Conservation (phyloP, 2,329 filamentous ascomycete genomes). For the Pseudogymnoascus sp. region DNA sequence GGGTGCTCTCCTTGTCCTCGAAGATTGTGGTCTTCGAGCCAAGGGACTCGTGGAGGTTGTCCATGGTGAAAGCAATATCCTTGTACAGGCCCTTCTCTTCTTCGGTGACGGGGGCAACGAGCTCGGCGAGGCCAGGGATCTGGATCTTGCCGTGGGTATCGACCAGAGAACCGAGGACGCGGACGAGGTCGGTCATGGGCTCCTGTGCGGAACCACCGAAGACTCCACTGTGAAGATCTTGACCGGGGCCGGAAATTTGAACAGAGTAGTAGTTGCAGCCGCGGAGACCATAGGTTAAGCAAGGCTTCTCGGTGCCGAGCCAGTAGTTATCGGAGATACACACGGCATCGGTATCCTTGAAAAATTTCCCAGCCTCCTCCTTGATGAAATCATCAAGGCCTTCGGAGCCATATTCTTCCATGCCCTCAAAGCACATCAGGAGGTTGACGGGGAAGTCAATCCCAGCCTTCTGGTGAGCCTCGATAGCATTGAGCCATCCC, state of each 20-base stretch:
- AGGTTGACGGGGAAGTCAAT: conserved; percentile 95
- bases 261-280: conserved; percentile 97
- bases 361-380: conserved; percentile 84
- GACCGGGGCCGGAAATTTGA: conserved; percentile 80
- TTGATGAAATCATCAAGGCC: conserved; percentile 92
- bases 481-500: conserved; percentile 95
- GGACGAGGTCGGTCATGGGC: conserved; percentile 93
- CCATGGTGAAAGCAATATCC: conserved; percentile 89
- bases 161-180: conserved; percentile 73
- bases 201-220: conserved; percentile 95
- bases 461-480: conserved; percentile 91
- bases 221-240: conserved; percentile 92
- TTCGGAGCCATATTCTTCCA: conserved; percentile 98
- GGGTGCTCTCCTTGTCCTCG: conserved; percentile 78
- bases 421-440: conserved; percentile 98
- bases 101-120: conserved; percentile 78
- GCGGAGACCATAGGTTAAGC: conserved; percentile 90
- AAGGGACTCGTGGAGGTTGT: conserved; percentile 83
- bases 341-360: conserved; percentile 89
- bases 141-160: conserved; percentile 86
- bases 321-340: conserved; percentile 99
- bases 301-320: conserved; percentile 97
- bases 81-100: conserved; percentile 86
- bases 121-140: conserved; percentile 87
- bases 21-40: conserved; percentile 83